Percentiles rank a stretch among this genome's conserved stretches.
Conservation (phyloP, 2,329 filamentous ascomycete species). For the Colletotrichum lindemuthianum region DNA sequence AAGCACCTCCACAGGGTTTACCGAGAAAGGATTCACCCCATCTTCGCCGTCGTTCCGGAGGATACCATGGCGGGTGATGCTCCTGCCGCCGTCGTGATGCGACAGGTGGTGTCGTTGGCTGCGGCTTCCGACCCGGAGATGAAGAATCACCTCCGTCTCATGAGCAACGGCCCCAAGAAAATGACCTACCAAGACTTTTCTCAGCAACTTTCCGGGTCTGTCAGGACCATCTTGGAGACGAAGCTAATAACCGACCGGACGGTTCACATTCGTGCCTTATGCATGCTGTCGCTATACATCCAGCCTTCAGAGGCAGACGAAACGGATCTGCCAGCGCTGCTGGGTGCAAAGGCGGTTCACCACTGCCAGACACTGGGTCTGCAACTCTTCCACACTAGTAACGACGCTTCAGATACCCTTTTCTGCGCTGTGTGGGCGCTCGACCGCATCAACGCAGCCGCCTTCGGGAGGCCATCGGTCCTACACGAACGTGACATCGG, state of each 20-base stretch:
- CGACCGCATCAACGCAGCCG: constrained; percentile 67
- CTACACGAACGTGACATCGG: constrained; percentile 71
- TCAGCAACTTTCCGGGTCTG: constrained; percentile 57
- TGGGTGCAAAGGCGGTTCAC: constrained; percentile 64
- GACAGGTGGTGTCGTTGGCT: constrained; percentile 65
- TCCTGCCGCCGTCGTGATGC: constrained; percentile 56
- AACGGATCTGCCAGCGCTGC: constrained; percentile 62
- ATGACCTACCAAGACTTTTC: constrained; percentile 60
- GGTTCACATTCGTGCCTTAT: constrained; percentile 63
- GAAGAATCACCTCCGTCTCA: constrained; percentile 55
- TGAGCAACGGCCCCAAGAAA: constrained; percentile 48
- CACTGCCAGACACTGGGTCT: constrained; percentile 67
- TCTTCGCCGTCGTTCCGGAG: constrained; percentile 62
- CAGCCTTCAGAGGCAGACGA: constrained; percentile 65
- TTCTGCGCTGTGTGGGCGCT: constrained; percentile 71
- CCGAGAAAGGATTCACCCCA: constrained; percentile 62
- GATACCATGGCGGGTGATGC: constrained; percentile 44
- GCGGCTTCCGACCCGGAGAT: constrained; percentile 61
- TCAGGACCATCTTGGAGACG: constrained; percentile 61
- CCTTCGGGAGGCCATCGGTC: constrained; percentile 68
- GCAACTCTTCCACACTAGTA: constrained; percentile 56
- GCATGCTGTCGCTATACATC: constrained; percentile 67
- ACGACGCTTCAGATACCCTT: constrained; percentile 56
- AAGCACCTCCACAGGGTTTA: constrained; percentile 57
- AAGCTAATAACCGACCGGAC: constrained; percentile 65